phyloP scores from a whole-genome alignment of 2,329 filamentous ascomycete genomes.

The Fusarium sp. region DNA sequence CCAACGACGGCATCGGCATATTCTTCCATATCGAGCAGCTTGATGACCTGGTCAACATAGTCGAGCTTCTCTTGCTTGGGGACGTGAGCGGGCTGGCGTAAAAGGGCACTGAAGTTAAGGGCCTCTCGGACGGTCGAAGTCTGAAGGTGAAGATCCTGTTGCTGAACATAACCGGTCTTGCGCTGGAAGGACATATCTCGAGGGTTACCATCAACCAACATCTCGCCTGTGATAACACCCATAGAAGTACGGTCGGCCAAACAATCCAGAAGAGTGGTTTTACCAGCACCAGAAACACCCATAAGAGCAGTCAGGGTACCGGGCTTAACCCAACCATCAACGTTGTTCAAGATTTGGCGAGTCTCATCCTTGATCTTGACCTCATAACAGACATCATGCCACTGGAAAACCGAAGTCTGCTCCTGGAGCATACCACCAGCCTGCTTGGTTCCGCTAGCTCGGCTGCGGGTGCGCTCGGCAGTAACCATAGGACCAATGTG shows the following conservation, averaged over 20 bases:
- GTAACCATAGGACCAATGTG: conserved; percentile 62
- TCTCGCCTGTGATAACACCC: conserved; percentile 88
- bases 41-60: conserved; percentile 92
- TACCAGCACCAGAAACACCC: conserved; percentile 93
- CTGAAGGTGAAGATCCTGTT: conserved; percentile 88
- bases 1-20: conserved; percentile 93
- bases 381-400: conserved; percentile 83
- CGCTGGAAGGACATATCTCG: conserved; percentile 88
- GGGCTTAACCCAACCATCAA: conserved; percentile 94
- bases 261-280: conserved; percentile 89
- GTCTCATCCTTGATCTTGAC: conserved; percentile 81
- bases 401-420: conserved; percentile 85
- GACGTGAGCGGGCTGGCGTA: conserved; percentile 84
- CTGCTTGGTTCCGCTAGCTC: conserved; percentile 51
- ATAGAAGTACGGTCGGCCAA: conserved; percentile 87
- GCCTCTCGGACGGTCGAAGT: conserved; percentile 91
- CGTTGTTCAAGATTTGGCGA: conserved; percentile 82
- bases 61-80: conserved; percentile 80
- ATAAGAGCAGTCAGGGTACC: conserved; percentile 90
- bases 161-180: conserved; percentile 91
- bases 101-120: conserved; percentile 83
- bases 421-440: conserved; percentile 58
- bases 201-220: conserved; percentile 73
- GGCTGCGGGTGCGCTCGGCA: conserved; percentile 53
- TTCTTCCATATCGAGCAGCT: conserved; percentile 87